Evolutionary conservation across 176 grass and related monocot species (phyloP).

Genomic region (Carex littledalei): DNA sequence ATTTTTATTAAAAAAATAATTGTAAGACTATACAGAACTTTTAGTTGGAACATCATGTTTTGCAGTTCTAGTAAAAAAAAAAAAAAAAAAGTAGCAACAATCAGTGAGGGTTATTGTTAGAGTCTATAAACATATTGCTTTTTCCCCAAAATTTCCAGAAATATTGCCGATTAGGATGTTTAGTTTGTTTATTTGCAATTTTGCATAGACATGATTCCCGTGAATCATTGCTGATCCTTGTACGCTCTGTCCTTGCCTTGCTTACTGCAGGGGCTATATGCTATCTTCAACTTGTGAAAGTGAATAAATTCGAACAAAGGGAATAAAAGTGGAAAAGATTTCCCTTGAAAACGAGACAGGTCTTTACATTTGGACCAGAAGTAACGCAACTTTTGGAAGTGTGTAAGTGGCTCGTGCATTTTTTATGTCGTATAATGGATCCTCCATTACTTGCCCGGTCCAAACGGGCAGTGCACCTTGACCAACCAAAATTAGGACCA

Average conservation of each 20-base stretch:
- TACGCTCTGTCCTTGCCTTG: not conserved
- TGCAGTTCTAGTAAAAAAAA: no score
- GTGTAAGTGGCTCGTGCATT: not conserved
- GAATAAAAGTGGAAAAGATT: not conserved
- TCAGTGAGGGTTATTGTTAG: not conserved
- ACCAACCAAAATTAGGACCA: constrained; percentile 10
- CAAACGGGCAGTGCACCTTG: constrained; percentile 7
- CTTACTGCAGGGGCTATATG: not conserved
- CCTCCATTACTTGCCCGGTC: not conserved
- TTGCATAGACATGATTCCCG: not conserved
- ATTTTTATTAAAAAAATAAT: no score
- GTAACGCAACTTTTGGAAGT: constrained; percentile 6
- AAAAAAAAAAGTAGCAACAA: not conserved
- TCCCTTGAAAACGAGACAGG: not conserved
- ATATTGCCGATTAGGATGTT: not conserved
- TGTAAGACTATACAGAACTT: not conserved
- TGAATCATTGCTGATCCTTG: constrained; percentile 4
- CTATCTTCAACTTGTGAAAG: not conserved
- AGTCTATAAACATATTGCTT: not conserved
- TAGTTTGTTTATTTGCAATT: not conserved
- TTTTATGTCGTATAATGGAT: not conserved
- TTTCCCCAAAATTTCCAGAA: not conserved
- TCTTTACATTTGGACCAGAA: constrained; percentile 4
- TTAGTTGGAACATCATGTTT: not conserved
- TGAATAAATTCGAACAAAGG: not conserved